Base-by-base conservation (phyloP, 208 protist genomes). In the Leishmania mexicana region DNA sequence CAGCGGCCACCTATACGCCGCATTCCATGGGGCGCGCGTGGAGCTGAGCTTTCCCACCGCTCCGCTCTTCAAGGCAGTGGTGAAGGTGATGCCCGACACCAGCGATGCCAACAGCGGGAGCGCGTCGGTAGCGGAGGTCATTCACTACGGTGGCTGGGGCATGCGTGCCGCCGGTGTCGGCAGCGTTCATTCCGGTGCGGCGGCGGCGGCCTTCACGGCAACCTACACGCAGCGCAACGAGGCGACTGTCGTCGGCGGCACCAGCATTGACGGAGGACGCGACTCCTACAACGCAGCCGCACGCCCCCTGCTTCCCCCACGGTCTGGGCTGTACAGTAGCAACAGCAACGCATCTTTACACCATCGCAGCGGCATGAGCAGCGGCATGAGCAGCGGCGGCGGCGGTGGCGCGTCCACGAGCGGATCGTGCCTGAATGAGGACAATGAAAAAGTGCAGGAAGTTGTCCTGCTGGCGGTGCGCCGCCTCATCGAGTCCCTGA, bases 391-490 rank as follows among this genome's bases (percentile, higher is more conserved):
- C 11, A 62, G 72, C 40, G 49, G 62, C 11, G 73, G 72, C 40
- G 49, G 62, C 65, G 77, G 42, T 0, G 57, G 65, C 58, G 60
- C 64, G 8, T 51, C 77, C n/a, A 58, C 62, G n/a, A 67, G 60
- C 15, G 72, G 76, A 57, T 81, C 75, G 4, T 72, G 84, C 64
- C 67, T 90, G 35, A 76, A 85, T 47, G 88, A 87, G 47, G 40
- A 72, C 6, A 95, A 93, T 64, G 90, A 93, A 49, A 97, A 97
- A 70, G 78, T 95, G 71, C 86, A 95, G 83, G 92, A 95, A 75
- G 85, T 97, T 62, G 88, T 94, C 53, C 81, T 92, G 51, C 76
- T 94, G 64, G 92, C 92, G 31, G 85, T 97, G 64, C 88, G 76
- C 3, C 84, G 85, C 17, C 81, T 89, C 11, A 62, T 95, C 3